phyloP scores from a whole-genome alignment of 2,329 filamentous ascomycete species.

The Pseudogymnoascus verrucosus region DNA sequence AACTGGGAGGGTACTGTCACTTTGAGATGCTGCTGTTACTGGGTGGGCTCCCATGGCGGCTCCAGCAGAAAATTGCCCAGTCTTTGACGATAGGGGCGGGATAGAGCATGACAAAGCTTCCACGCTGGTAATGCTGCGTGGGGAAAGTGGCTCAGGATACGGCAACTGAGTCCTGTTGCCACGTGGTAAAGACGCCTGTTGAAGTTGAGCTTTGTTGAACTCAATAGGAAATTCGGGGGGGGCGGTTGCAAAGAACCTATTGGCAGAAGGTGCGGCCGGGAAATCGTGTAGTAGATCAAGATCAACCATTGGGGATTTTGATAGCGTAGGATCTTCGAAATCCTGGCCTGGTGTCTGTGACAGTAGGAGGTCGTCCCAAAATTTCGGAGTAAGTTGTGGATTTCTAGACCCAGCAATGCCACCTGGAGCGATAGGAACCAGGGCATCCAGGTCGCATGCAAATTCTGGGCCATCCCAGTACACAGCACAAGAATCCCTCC shows the following conservation, averaged over 20 bases:
- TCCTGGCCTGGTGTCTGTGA: background rate
- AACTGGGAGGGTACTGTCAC: conserved; percentile 41
- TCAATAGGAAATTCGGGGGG: background rate
- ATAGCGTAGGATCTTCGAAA: background rate
- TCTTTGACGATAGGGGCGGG: conserved; percentile 40
- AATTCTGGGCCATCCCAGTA: conserved; percentile 78
- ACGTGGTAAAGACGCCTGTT: background rate
- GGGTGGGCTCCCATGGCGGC: conserved; percentile 48
- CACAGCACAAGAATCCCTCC: conserved; percentile 80
- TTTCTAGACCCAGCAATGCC: conserved; percentile 59
- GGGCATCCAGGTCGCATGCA: conserved; percentile 50
- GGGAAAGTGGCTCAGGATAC: conserved; percentile 35
- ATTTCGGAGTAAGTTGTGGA: conserved; percentile 44
- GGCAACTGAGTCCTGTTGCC: conserved; percentile 1
- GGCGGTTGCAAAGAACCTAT: background rate
- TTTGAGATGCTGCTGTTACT: conserved; percentile 42
- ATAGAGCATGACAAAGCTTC: conserved; percentile 59
- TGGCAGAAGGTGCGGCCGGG: background rate
- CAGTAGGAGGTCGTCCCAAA: conserved; percentile 36
- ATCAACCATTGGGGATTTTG: background rate
- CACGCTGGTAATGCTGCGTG: conserved; percentile 49
- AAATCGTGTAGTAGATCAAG: conserved; percentile 1
- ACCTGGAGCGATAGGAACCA: conserved; percentile 65
- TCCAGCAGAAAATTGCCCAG: conserved; percentile 34
- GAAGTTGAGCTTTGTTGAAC: conserved; percentile 2